Conservation (phyloP, 2,329 filamentous ascomycete species). For the Trichoderma sp. region DNA sequence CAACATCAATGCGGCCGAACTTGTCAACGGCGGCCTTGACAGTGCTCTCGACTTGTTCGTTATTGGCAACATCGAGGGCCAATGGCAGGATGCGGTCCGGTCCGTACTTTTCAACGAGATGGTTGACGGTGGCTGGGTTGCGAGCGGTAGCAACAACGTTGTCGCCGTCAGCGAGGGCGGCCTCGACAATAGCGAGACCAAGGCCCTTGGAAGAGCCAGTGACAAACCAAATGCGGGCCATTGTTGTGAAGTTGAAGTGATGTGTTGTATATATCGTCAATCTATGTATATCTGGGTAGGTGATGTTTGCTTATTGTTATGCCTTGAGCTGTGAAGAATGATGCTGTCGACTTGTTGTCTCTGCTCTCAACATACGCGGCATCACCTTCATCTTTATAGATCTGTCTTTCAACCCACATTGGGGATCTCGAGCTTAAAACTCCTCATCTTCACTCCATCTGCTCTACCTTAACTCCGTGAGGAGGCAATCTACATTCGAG, state of each 20-base stretch:
- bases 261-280: neutral
- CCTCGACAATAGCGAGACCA: slow-evolving; percentile 43
- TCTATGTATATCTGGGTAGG: neutral
- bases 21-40: slow-evolving; percentile 43
- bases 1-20: slow-evolving; percentile 59
- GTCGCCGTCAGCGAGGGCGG: slow-evolving; percentile 43
- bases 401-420: neutral
- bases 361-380: neutral
- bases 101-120: slow-evolving; percentile 41
- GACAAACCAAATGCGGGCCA: slow-evolving; percentile 43
- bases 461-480: neutral
- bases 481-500: neutral
- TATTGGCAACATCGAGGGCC: slow-evolving; percentile 56
- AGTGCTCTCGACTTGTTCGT: slow-evolving; percentile 39
- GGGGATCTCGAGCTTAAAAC: neutral
- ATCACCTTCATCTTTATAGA: slow-evolving; percentile 2
- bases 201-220: slow-evolving; percentile 52
- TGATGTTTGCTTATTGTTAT: neutral
- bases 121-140: slow-evolving; percentile 36
- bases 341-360: neutral
- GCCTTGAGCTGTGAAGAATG: neutral
- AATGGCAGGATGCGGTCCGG: slow-evolving; percentile 47
- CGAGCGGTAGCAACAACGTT: slow-evolving; percentile 49
- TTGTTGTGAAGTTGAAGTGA: neutral
- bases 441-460: neutral